phyloP scores from a whole-genome alignment of 257 asterid genomes.

The Marsdenia floribunda region DNA sequence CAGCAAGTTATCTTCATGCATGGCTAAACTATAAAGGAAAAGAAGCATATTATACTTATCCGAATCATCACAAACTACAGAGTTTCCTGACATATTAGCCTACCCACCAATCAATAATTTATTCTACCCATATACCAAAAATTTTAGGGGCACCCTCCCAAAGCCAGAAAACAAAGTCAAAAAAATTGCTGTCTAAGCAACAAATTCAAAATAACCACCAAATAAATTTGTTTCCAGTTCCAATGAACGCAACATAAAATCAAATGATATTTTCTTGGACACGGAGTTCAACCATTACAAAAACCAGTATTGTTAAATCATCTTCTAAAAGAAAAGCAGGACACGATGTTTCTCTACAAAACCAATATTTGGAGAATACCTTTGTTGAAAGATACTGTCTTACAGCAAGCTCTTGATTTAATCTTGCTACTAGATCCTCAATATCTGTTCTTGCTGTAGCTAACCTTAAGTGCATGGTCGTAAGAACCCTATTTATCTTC shows the following conservation, averaged over 20 bases:
- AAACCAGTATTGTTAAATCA: not conserved
- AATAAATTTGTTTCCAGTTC: not conserved
- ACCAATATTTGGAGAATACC: slow-evolving; percentile 29
- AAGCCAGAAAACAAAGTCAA: not conserved
- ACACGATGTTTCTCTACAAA: not conserved
- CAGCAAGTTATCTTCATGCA: not conserved
- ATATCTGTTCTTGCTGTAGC: slow-evolving; percentile 45
- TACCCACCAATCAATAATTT: not conserved
- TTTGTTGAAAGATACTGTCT: slow-evolving; percentile 46
- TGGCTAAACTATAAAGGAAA: not conserved
- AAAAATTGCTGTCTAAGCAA: not conserved
- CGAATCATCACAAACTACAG: not conserved
- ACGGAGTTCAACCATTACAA: not conserved
- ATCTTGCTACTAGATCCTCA: slow-evolving; percentile 51
- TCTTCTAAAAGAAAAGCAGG: not conserved
- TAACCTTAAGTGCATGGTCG: slow-evolving; percentile 34
- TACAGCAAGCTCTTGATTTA: slow-evolving; percentile 53
- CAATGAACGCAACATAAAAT: not conserved
- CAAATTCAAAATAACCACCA: not conserved
- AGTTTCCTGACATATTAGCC: not conserved
- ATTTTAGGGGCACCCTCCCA: not conserved
- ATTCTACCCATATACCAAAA: not conserved
- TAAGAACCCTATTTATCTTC: slow-evolving; percentile 41
- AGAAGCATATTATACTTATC: not conserved
- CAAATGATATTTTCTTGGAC: not conserved